Evolutionary conservation across 371 early-diverging fungal genomes (phyloP).

Genomic region (Rhizopus arrhizus): DNA sequence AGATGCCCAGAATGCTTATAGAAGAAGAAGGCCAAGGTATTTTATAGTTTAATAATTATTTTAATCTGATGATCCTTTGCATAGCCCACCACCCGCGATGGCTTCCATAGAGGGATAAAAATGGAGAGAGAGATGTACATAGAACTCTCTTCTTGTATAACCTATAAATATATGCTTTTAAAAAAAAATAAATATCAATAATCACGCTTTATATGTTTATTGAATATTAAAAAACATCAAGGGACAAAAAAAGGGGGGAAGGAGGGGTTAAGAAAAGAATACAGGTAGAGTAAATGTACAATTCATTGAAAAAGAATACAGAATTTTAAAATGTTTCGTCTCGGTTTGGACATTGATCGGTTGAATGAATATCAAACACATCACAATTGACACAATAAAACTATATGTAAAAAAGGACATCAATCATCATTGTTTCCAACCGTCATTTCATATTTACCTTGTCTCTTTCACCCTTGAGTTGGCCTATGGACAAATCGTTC

Average conservation of each 20-base stretch:
- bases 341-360: constrained; percentile 71
- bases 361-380: constrained; percentile 62
- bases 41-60: too few relatives aligned
- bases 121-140: too few relatives aligned
- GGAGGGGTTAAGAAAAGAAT: not conserved
- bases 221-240: not conserved
- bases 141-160: too few relatives aligned
- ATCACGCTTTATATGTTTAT: too few relatives aligned
- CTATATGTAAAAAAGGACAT: constrained; percentile 2
- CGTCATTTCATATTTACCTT: not conserved
- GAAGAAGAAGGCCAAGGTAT: constrained; percentile 42
- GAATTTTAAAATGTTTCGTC: constrained; percentile 57
- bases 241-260: not conserved
- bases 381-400: constrained; percentile 74
- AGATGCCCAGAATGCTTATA: constrained; percentile 29
- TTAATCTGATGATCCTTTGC: too few relatives aligned
- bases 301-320: not conserved
- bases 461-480: not conserved
- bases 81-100: too few relatives aligned
- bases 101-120: too few relatives aligned
- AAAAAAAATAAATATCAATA: too few relatives aligned
- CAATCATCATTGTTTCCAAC: not conserved
- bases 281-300: not conserved
- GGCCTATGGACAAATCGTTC: constrained; percentile 2
- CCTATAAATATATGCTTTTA: too few relatives aligned